A percentile compares a stretch with the other conserved stretches of the same genome.
Evolutionary conservation across 176 grass and related monocot species (phyloP).

Genomic region (Oryza australiensis): DNA sequence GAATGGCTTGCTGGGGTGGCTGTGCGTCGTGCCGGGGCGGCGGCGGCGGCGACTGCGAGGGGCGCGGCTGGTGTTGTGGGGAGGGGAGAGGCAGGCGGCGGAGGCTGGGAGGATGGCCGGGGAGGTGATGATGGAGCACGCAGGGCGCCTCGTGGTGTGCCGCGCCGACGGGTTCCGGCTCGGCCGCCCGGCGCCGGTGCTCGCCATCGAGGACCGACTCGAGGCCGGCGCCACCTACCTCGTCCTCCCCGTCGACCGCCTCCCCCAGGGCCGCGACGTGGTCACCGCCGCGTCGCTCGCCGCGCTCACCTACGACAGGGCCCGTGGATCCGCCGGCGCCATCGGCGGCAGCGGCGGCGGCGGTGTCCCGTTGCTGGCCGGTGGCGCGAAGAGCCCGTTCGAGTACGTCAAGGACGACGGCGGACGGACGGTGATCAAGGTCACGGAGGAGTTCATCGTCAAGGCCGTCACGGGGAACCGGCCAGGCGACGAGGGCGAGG

Average conservation of each 20-base stretch:
- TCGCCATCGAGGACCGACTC: conserved; percentile 54
- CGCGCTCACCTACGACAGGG: conserved; percentile 28
- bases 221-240: conserved; percentile 58
- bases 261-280: conserved; percentile 24
- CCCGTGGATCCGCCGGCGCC: neutral
- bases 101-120: conserved; percentile 28
- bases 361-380: neutral
- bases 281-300: conserved; percentile 56
- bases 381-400: conserved; percentile 47
- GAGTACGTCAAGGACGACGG: conserved; percentile 53
- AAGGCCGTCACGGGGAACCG: conserved; percentile 24
- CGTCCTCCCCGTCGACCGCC: conserved; percentile 61
- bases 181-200: conserved; percentile 48
- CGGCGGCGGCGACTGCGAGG: neutral
- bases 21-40: conserved; percentile 12
- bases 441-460: conserved; percentile 63
- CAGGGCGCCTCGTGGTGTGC: conserved; percentile 48
- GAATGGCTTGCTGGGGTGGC: conserved; percentile 10
- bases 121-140: conserved; percentile 61
- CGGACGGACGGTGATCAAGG: conserved; percentile 55
- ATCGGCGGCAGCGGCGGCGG: neutral
- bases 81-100: conserved; percentile 29
- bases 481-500: neutral
- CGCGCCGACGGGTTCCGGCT: conserved; percentile 65
- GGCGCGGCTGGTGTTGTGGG: conserved; percentile 64